Conservation (phyloP, 352 stramenopile genomes). For the Pythium scleroteichum region DNA sequence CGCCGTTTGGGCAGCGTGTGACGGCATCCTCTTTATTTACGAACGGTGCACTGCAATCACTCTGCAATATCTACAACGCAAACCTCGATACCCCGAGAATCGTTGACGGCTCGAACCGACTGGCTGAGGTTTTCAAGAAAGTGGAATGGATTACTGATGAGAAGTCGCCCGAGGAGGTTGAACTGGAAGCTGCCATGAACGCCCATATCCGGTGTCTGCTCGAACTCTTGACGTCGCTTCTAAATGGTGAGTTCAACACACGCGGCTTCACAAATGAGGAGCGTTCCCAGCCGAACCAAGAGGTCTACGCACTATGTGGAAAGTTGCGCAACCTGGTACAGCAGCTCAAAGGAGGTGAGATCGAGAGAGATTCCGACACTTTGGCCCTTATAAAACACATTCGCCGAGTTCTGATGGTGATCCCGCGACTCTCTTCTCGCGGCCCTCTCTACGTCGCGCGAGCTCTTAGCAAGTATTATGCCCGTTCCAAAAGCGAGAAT, state of each 20-base stretch:
- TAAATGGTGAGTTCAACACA: no score
- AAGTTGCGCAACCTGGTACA: conserved; percentile 20
- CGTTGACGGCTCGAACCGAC: conserved; percentile 35
- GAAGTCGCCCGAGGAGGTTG: conserved; percentile 31
- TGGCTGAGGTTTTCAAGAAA: conserved; percentile 56
- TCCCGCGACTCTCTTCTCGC: conserved; percentile 12
- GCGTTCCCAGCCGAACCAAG: background rate
- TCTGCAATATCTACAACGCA: conserved; percentile 49
- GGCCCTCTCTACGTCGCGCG: conserved; percentile 7
- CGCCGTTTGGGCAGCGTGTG: conserved; percentile 62
- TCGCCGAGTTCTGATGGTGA: conserved; percentile 19
- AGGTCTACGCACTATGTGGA: conserved; percentile 12
- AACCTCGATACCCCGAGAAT: conserved; percentile 68
- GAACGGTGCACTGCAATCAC: conserved; percentile 37
- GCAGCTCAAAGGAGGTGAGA: background rate
- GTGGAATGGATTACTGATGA: conserved; percentile 60
- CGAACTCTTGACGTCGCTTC: no score
- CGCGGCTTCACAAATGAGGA: no score
- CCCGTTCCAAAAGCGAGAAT: background rate
- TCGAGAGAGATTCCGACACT: background rate
- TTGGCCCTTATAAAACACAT: conserved; percentile 19
- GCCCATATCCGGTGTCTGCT: conserved; percentile 2
- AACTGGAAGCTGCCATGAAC: conserved; percentile 14
- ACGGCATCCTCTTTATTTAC: conserved; percentile 28
- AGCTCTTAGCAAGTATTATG: conserved; percentile 12